phyloP scores from a whole-genome alignment of 2,329 filamentous ascomycete species.

The Aspergillus arachidicola region DNA sequence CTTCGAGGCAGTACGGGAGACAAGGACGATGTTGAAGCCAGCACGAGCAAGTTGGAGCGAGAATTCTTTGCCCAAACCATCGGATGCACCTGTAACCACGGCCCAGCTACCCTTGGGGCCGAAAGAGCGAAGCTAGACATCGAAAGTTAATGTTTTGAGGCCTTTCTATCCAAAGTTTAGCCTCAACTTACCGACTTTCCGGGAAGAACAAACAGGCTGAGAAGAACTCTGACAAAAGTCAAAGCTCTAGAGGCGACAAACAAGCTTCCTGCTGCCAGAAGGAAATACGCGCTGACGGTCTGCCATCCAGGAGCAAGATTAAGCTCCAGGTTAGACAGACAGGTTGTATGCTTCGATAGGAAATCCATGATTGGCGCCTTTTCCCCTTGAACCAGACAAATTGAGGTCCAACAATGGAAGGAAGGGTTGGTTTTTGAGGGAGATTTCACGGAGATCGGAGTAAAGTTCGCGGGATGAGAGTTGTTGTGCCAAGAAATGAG shows the following conservation, averaged over 20 bases:
- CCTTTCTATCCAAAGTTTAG: background rate
- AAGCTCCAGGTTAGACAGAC: conserved; percentile 37
- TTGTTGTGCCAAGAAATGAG: conserved; percentile 12
- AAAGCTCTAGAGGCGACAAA: conserved; percentile 60
- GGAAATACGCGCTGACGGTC: conserved; percentile 36
- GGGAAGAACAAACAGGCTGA: conserved; percentile 69
- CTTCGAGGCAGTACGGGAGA: conserved; percentile 94
- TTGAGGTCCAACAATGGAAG: background rate
- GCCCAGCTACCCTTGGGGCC: conserved; percentile 92
- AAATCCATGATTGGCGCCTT: conserved; percentile 33
- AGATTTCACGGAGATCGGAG: conserved; percentile 2
- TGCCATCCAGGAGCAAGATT: conserved; percentile 41
- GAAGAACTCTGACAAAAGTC: conserved; percentile 62
- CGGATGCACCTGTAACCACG: conserved; percentile 90
- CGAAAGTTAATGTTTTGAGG: conserved; percentile 17
- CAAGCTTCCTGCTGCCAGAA: conserved; percentile 58
- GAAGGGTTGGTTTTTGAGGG: background rate
- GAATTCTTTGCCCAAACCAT: conserved; percentile 96
- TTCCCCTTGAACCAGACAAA: background rate
- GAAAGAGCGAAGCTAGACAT: conserved; percentile 76
- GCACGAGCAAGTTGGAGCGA: conserved; percentile 85
- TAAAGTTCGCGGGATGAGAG: background rate
- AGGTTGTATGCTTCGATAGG: conserved; percentile 32
- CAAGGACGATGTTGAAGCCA: conserved; percentile 91
- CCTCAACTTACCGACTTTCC: conserved; percentile 48